Evolutionary conservation across 805 yeast species (phyloP).

Genomic region (Starmerella roubikii): DNA sequence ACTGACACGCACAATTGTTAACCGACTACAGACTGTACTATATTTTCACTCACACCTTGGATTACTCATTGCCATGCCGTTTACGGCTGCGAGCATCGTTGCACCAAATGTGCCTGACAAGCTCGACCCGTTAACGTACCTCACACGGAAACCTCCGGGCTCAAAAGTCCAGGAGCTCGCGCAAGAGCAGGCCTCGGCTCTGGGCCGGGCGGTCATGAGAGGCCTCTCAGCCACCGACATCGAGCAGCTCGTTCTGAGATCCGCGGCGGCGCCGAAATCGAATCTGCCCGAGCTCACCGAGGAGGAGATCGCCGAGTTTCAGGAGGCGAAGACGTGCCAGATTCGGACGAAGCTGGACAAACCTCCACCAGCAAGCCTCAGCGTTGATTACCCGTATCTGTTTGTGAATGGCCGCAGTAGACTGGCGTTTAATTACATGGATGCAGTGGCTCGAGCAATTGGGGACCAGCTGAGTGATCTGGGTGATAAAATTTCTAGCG

Average conservation of each 20-base stretch:
- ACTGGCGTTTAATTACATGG: background rate
- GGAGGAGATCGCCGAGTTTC: conserved; percentile 6
- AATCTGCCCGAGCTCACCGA: background rate
- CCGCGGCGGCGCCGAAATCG: background rate
- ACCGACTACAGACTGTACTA: no score
- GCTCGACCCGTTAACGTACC: conserved; percentile 9
- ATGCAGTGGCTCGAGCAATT: background rate
- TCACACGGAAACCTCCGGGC: conserved; percentile 4
- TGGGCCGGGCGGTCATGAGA: conserved; percentile 5
- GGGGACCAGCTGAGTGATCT: no score
- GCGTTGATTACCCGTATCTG: conserved; percentile 7
- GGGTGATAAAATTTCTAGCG: no score
- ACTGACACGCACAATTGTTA: no score
- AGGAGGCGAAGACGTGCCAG: conserved; percentile 3
- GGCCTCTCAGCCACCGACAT: conserved; percentile 5
- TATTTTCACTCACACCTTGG: no score
- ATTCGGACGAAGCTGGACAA: background rate
- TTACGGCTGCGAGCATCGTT: conserved; percentile 10
- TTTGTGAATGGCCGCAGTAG: conserved; percentile 1
- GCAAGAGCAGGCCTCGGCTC: conserved; percentile 14
- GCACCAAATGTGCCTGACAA: conserved; percentile 15
- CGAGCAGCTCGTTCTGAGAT: conserved; percentile 4
- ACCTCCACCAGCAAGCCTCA: background rate
- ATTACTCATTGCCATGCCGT: conserved; percentile 13
- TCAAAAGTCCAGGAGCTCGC: conserved; percentile 14